Percentiles rank a stretch among this genome's conserved stretches.
These are phyloP conservation scores for Fusarium palustre DNA, from an alignment of 2,329 filamentous ascomycete species.

Conservation along the genomic window DNA sequence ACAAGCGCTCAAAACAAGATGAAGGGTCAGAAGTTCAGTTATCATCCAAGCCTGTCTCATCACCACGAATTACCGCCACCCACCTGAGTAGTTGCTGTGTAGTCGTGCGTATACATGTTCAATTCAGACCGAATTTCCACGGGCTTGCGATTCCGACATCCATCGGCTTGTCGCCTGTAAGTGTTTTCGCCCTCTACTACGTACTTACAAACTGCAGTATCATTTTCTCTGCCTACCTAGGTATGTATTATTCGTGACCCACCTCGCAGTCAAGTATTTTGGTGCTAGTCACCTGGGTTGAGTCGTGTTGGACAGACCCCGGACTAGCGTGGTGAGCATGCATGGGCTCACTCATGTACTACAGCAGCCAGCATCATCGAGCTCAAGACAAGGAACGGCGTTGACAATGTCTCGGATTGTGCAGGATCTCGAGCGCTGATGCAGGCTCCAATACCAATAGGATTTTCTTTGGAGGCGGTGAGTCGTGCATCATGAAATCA, in stretches of 20 bases:
- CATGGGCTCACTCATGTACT: conserved; percentile 23
- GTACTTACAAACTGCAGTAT: not conserved
- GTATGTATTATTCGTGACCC: not conserved
- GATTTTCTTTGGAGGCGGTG: conserved; percentile 30
- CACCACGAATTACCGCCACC: not conserved
- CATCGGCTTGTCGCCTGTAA: not conserved
- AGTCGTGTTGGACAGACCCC: not conserved
- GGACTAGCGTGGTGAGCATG: conserved; percentile 13
- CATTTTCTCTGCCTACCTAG: too few relatives aligned
- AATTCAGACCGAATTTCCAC: not conserved
- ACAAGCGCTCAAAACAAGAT: conserved; percentile 15
- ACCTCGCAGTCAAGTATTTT: not conserved
- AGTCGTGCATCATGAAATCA: conserved; percentile 9
- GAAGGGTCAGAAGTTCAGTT: conserved; percentile 17
- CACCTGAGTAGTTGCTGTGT: too few relatives aligned
- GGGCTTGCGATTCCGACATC: not conserved
- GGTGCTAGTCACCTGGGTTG: not conserved
- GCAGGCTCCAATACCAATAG: conserved; percentile 19
- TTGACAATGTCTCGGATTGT: conserved; percentile 7
- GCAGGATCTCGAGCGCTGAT: conserved; percentile 15
- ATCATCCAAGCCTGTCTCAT: not conserved
- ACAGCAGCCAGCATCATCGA: conserved; percentile 6
- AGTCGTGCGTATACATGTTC: not conserved
- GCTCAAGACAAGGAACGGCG: conserved; percentile 4
- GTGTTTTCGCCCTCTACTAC: not conserved